phyloP scores from a whole-genome alignment of 1,284 basidiomycete species.

The Leccinum solheimii region DNA sequence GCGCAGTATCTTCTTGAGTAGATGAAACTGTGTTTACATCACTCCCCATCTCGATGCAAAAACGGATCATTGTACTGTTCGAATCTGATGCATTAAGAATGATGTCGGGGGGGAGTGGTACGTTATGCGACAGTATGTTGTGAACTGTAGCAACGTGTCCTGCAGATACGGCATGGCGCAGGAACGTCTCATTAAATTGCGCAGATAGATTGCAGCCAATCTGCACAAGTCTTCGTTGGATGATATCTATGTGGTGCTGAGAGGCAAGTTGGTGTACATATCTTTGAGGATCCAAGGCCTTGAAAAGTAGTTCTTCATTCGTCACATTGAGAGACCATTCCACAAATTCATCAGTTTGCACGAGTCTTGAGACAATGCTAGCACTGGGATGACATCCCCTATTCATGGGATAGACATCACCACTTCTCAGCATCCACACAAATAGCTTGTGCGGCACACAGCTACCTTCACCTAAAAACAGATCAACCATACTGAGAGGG shows the following conservation, averaged over 20 bases:
- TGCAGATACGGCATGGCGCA: background rate
- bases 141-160: conserved; percentile 5
- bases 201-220: conserved; percentile 2
- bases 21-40: background rate
- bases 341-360: too few relatives aligned
- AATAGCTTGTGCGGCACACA: too few relatives aligned
- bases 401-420: too few relatives aligned
- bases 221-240: conserved; percentile 8
- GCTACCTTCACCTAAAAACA: too few relatives aligned
- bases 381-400: too few relatives aligned
- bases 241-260: background rate
- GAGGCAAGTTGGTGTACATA: background rate
- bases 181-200: background rate
- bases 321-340: too few relatives aligned
- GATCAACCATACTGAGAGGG: too few relatives aligned
- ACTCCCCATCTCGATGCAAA: conserved; percentile 2
- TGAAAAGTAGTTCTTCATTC: too few relatives aligned
- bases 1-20: background rate
- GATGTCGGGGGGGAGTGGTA: background rate
- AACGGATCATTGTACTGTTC: background rate
- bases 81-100: conserved; percentile 3
- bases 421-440: too few relatives aligned
- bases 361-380: too few relatives aligned
- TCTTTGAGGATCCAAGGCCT: background rate
- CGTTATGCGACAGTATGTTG: background rate